Evolutionary conservation across 306 rosid species (phyloP), one percentile per base, ranked within the genome.

Genomic region (Astragalus glycyphyllos): DNA sequence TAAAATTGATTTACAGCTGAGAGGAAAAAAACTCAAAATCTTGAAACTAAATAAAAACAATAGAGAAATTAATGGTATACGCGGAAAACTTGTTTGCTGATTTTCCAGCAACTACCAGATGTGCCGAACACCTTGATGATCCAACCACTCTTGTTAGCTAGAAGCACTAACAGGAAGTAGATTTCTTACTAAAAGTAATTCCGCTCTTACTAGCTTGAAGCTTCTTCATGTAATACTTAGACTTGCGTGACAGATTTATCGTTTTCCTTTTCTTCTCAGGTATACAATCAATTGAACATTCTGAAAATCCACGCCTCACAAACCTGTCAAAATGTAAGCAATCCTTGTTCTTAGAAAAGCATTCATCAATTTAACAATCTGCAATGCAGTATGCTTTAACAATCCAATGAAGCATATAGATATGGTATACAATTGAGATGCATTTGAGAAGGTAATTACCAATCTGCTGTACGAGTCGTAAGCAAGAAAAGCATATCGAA

Each of bases 381-480:
- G 58, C 32, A 35, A 31, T 10, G 20, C 49, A 46, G 15, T 16
- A 40, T 40, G 45, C 45, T 40, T 40, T 12, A 56, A 29, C 44
- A 45, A 58, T 59, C 40, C 40, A 58, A 29, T 48, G 31, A 58
- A 71, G 34, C 47, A 20, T 7, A 4, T 32, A 40, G 5, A 8
- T 40, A 40, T 40, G 45, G 4, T 40, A 8, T 11, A 8, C 11
- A 3, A 7, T 64, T 74, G 60, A 23, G 3, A 11, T 35, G 63
- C 61, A 42, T 15, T 11, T 4, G 23, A 23, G 48, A 23, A 31
- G 67, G 58, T 63, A 84, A 44, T 16, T 75, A 90, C 96, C 93
- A 90, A 80, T 90, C 91, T 13, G 93, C 94, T 54, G 91, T 86
- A 11, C 91, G 84, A 4, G 96, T 90, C n/a, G 94, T 90, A 0